Evolutionary conservation across 2,329 filamentous ascomycete genomes (phyloP), one percentile per base, ranked within the genome.

Genomic region (Aspergillus transmontanensis): DNA sequence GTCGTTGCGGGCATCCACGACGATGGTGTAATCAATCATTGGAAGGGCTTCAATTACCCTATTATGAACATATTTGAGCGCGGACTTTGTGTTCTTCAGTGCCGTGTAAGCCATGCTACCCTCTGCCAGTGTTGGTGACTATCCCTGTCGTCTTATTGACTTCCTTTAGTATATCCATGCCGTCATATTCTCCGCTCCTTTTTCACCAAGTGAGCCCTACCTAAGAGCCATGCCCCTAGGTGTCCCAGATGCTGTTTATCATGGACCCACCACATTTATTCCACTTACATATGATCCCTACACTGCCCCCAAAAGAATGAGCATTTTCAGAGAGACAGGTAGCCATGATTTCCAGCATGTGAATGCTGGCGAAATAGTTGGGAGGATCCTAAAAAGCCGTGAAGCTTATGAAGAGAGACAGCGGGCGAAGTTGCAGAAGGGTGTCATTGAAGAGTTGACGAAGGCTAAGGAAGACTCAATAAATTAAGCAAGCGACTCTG

Each of bases 51-150:
- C 72, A 99, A 99, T 81, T 99, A 97, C 76, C 95, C 95, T 30
- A 98, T 99, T 81, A 99, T 99, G 95, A 99, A 98, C 82, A 94
- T 97, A 62, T 97, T 94, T 73, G 95, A 99, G 83, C 90, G 95
- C 48, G 94, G 94, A 1, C 87, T 99, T 26, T 99, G 95, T 76
- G 94, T 98, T 34, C 82, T 98, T 66, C 95, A 99, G 75, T 99
- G 95, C 83, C 90, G 90, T 78, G 92, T 94, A 83, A 72, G 86
- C 77, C 50, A 26, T 60, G 34, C 55, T 16, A 12, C 36, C 16
- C 34, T 16, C 43, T 23, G 54, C 11, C 16, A 34, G 21, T 48
- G 16, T 28, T 58, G 21, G 30, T n/a, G 2, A 21, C n/a, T 12
- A 19, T 19, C 21, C 26, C 5, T 6, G 9, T 45, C 4, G n/a